Conservation (phyloP, 495 filamentous ascomycete genomes). For the Lepidopterella palustris region DNA sequence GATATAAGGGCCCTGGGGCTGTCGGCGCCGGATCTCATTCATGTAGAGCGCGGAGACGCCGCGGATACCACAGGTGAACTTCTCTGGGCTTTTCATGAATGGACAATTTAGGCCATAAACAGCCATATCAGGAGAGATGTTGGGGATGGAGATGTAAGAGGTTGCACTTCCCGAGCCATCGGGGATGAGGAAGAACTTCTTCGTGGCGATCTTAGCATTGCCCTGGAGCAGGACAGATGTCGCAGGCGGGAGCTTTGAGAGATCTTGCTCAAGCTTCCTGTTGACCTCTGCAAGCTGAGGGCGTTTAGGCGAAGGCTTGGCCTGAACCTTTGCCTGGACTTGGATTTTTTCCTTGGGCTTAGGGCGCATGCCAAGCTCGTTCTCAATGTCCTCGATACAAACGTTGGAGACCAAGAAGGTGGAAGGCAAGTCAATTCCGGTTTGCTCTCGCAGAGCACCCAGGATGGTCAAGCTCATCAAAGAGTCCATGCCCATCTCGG, state of each 20-base stretch:
- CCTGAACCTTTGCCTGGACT: constrained; percentile 6
- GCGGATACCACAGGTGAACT: constrained; percentile 50
- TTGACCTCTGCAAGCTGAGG: constrained; percentile 38
- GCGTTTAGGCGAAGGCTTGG: constrained; percentile 18
- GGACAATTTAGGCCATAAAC: constrained; percentile 61
- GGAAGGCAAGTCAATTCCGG: constrained; percentile 40
- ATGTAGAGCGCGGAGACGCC: constrained; percentile 53
- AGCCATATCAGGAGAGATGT: constrained; percentile 47
- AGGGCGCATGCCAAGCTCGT: constrained; percentile 41
- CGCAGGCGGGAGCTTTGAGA: constrained; percentile 38
- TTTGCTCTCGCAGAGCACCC: constrained; percentile 40
- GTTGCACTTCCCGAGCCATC: constrained; percentile 68
- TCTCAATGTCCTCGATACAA: constrained; percentile 42
- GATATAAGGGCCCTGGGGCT: constrained; percentile 67
- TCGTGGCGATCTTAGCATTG: constrained; percentile 48
- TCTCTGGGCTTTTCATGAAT: constrained; percentile 56
- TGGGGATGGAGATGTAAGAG: constrained; percentile 56
- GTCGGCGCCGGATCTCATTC: constrained; percentile 61
- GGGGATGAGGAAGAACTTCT: constrained; percentile 66
- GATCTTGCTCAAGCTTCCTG: constrained; percentile 34
- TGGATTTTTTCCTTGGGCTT: constrained; percentile 27
- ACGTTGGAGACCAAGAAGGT: constrained; percentile 40
- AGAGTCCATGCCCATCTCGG: constrained; percentile 44
- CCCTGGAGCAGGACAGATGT: constrained; percentile 51
- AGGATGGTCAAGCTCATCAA: constrained; percentile 44